Percentiles rank a stretch among this genome's conserved stretches.
These are phyloP conservation scores for Fusarium acutatum DNA, from an alignment of 2,329 filamentous ascomycete genomes.

Conservation along the genomic window DNA sequence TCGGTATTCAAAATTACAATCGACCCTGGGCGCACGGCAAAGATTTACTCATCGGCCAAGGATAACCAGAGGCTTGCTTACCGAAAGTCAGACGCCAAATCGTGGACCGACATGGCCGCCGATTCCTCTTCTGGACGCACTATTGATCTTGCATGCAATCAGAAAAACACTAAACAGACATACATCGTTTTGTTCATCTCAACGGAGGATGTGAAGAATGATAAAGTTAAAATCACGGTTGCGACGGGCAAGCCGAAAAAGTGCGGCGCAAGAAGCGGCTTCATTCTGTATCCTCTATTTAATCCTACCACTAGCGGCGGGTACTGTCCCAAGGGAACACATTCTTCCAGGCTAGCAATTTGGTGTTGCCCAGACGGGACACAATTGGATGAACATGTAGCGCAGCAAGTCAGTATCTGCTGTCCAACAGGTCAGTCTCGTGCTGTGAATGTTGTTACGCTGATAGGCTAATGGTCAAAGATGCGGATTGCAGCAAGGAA, in stretches of 20 bases:
- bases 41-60: background rate
- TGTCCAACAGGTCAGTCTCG: constrained; percentile 18
- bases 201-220: background rate
- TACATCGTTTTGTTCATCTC: constrained; percentile 14
- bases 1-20: constrained; percentile 8
- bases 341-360: background rate
- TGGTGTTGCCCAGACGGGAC: constrained; percentile 28
- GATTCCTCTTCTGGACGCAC: background rate
- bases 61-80: constrained; percentile 11
- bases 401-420: constrained; percentile 8
- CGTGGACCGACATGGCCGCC: constrained; percentile 6
- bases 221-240: constrained; percentile 1
- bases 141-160: background rate
- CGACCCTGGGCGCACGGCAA: background rate
- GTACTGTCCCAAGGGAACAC: constrained; percentile 1
- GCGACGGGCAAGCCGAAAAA: background rate
- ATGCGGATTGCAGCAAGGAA: background rate
- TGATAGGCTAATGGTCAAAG: background rate
- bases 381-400: constrained; percentile 1
- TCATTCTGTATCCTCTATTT: constrained; percentile 5
- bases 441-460: background rate
- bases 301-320: background rate
- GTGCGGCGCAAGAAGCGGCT: constrained; percentile 11
- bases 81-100: background rate
- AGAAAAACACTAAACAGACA: background rate